These are phyloP conservation scores for Porpolomopsis calyptriformis DNA, from an alignment of 768 basidiomycete species.

Conservation along the genomic window DNA sequence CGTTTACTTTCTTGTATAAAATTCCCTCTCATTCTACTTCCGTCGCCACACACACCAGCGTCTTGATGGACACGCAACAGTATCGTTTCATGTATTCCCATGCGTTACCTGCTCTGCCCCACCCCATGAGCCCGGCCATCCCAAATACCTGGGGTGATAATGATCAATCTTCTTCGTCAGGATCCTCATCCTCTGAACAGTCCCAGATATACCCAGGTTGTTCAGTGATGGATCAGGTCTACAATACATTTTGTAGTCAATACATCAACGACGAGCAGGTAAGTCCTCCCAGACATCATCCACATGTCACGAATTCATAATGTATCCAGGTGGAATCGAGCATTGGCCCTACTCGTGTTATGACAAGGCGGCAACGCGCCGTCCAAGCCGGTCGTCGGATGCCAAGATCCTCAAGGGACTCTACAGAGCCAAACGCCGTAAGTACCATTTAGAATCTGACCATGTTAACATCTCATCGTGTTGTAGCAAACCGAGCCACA, in stretches of 20 bases:
- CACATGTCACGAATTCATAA: slow-evolving; percentile 14
- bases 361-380: slow-evolving; percentile 34
- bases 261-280: no score
- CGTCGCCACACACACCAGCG: background rate
- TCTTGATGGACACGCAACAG: background rate
- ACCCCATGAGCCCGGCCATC: slow-evolving; percentile 18
- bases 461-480: slow-evolving; percentile 7
- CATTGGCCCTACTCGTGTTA: slow-evolving; percentile 41
- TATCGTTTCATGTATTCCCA: slow-evolving; percentile 3
- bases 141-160: slow-evolving; percentile 17
- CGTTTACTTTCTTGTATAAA: no score
- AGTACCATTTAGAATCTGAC: background rate
- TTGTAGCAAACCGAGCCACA: slow-evolving; percentile 13
- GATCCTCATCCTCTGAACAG: slow-evolving; percentile 7
- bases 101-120: no score
- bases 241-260: no score
- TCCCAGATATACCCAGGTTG: slow-evolving; percentile 22
- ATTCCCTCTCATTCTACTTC: background rate
- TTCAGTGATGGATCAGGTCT: no score
- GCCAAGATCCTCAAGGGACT: background rate
- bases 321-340: slow-evolving; percentile 38
- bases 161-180: slow-evolving; percentile 17
- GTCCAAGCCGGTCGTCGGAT: background rate
- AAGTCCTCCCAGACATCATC: no score
- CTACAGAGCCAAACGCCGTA: background rate